These are phyloP conservation scores for Zoysia pacifica DNA, from an alignment of 176 grass and related monocot species.

Conservation along the genomic window DNA sequence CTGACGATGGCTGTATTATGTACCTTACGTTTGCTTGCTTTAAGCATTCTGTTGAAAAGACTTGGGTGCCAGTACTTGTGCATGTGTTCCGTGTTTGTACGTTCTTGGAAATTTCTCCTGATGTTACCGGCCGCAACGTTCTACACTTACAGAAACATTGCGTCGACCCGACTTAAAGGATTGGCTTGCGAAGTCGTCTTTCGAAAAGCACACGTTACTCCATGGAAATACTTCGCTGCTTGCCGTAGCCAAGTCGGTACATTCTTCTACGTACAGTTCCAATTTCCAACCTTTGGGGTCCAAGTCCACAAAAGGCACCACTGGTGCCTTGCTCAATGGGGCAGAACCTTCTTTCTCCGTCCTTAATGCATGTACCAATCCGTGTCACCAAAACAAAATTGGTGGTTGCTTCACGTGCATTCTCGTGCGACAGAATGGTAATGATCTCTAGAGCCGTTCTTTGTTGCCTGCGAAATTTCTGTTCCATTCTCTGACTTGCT, in stretches of 20 bases:
- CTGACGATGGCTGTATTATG: not conserved
- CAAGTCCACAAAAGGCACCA: not conserved
- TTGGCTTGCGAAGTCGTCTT: not conserved
- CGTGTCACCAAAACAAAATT: too few relatives aligned
- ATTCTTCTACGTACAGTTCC: not conserved
- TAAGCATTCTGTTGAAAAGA: conserved; percentile 25
- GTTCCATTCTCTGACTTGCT: too few relatives aligned
- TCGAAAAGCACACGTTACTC: not conserved
- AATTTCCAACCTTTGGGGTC: not conserved
- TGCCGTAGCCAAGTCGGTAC: not conserved
- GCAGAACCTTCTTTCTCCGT: not conserved
- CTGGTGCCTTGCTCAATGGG: conserved; percentile 1
- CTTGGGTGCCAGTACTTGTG: not conserved
- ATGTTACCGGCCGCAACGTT: not conserved
- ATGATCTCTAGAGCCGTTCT: too few relatives aligned
- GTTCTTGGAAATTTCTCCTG: not conserved
- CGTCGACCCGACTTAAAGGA: not conserved
- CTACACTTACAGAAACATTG: not conserved
- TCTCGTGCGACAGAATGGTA: not conserved
- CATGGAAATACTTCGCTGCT: not conserved
- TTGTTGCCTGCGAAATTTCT: not conserved
- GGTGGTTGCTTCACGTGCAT: not conserved
- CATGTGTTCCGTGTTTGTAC: not conserved
- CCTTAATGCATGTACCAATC: too few relatives aligned
- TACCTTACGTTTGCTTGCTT: conserved; percentile 30